Base-by-base conservation (phyloP, 768 basidiomycete genomes). In the Phaeolepiota aurea region DNA sequence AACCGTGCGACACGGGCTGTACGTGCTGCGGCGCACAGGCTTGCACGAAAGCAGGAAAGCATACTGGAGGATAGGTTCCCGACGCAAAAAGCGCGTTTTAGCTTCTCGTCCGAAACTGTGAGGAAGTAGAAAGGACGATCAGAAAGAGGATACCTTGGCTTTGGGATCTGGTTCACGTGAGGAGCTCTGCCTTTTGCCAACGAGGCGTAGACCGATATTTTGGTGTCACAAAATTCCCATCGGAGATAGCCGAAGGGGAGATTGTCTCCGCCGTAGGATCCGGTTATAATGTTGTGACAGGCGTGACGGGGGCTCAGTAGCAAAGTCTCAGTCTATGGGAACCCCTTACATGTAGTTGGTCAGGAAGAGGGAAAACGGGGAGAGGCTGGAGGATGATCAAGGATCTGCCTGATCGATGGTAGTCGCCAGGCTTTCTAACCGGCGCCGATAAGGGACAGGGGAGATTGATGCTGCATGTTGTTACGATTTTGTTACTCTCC, bases 201-300 rank as follows among this genome's bases (percentile, higher is more conserved):
- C n/a, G n/a, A n/a, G n/a, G n/a, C n/a, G n/a, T n/a, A n/a, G n/a
- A n/a, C n/a, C n/a, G n/a, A n/a, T n/a, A n/a, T 15, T 12, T 9
- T 9, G 37, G 10, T 9, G 10, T 10, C 21, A 10, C 37, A 40
- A 40, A 25, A 20, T 40, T 40, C 38, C 38, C 38, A 40, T 18
- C 41, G 45, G 41, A 28, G 30, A 39, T 23, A n/a, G 13, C 45
- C 45, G 41, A 20, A 22, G 35, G n/a, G 25, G 37, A 48, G 41
- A 41, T 23, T 40, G 38, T 14, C 21, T 40, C 38, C 38, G 41
- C 36, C n/a, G n/a, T 18, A 38, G 44, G 53, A 52, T 53, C 53
- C 57, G 48, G 41, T n/a, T n/a, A n/a, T n/a, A n/a, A n/a, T n/a
- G n/a, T n/a, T 46, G 54, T 54, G 48, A 53, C 48, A 7, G n/a